Percentiles rank a stretch among this genome's conserved stretches.
phyloP scores from a whole-genome alignment of 75 land plant species.

The Pseudotsuga menziesii region DNA sequence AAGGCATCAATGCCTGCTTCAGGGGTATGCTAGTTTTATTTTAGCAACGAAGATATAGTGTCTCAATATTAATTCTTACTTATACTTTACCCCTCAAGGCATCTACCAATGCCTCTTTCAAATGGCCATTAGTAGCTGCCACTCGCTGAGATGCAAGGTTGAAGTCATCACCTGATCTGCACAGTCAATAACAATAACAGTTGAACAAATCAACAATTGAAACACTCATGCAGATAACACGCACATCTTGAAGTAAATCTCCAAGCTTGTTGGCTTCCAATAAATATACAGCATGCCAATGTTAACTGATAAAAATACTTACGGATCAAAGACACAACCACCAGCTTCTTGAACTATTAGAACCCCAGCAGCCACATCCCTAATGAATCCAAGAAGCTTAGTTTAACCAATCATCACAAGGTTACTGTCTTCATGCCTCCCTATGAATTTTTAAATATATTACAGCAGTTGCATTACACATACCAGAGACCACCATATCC shows the following conservation, averaged over 20 bases:
- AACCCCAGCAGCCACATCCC: conserved; percentile 96
- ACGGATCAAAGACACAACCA: conserved; percentile 92
- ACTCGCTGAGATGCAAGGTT: conserved; percentile 65
- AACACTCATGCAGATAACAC: too few relatives aligned
- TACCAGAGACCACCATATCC: conserved; percentile 99
- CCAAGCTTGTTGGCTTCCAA: too few relatives aligned
- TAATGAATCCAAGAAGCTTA: conserved; percentile 7
- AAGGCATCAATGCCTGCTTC: too few relatives aligned
- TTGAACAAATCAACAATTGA: too few relatives aligned
- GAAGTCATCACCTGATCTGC: conserved; percentile 75
- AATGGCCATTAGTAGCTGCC: conserved; percentile 69
- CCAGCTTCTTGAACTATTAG: conserved; percentile 95
- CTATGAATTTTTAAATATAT: too few relatives aligned
- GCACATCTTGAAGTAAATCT: too few relatives aligned
- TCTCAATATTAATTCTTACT: too few relatives aligned
- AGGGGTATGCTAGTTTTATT: too few relatives aligned
- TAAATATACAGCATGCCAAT: too few relatives aligned
- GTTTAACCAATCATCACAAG: too few relatives aligned
- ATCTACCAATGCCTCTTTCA: conserved; percentile 65
- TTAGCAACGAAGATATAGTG: too few relatives aligned
- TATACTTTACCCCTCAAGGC: conserved; percentile 27
- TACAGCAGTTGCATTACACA: neutral
- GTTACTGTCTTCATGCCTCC: too few relatives aligned
- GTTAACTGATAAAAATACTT: conserved; percentile 19
- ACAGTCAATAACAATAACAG: neutral